Percentiles rank a stretch among this genome's conserved stretches.
Conservation (phyloP, 139 green algal species). For the Auxenochlorella pyrenoidosa region DNA sequence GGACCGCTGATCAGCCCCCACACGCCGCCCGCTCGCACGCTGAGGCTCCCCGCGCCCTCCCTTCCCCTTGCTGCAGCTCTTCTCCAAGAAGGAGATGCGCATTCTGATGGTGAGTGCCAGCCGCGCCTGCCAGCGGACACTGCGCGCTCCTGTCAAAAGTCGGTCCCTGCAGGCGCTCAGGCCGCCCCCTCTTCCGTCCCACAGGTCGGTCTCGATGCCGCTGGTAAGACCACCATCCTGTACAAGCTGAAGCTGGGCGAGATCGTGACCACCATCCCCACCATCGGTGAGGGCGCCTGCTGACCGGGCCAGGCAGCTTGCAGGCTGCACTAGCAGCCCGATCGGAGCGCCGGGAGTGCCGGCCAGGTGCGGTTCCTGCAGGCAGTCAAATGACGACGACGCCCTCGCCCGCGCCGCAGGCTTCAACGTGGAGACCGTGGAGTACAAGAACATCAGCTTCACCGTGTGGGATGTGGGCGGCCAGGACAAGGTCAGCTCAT, state of each 20-base stretch:
- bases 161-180: background rate
- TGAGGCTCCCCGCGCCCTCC: background rate
- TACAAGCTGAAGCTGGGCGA: constrained; percentile 99
- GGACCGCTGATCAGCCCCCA: background rate
- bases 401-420: constrained; percentile 62
- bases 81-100: constrained; percentile 98
- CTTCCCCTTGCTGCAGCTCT: constrained; percentile 59
- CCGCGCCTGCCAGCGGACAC: background rate
- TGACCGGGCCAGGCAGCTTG: background rate
- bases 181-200: background rate
- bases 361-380: background rate
- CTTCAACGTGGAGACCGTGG: constrained; percentile 98
- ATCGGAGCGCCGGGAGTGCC: background rate
- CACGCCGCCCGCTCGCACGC: background rate
- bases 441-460: constrained; percentile 97
- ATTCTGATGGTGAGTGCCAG: constrained; percentile 93
- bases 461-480: constrained; percentile 97
- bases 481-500: constrained; percentile 84
- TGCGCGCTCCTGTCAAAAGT: background rate
- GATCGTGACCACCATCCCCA: constrained; percentile 98
- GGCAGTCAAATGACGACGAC: background rate
- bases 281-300: constrained; percentile 83
- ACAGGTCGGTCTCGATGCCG: constrained; percentile 96
- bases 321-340: background rate
- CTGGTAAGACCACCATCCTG: constrained; percentile 99